These are phyloP conservation scores for Suillus placidus DNA, from an alignment of 768 basidiomycete genomes.

Conservation along the genomic window DNA sequence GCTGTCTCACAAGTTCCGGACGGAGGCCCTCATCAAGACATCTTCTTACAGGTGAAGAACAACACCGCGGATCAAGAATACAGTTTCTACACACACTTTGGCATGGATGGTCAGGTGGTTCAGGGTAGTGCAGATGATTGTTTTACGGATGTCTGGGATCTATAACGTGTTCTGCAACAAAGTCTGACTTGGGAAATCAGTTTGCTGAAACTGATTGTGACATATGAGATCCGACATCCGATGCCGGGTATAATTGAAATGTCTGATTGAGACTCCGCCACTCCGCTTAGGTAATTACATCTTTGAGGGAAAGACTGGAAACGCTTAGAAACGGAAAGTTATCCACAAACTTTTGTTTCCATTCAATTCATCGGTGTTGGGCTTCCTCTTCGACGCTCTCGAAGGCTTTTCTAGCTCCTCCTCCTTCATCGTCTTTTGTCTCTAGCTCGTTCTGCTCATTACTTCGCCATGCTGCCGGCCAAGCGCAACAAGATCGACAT, in stretches of 20 bases:
- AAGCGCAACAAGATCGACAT: slow-evolving; percentile 94
- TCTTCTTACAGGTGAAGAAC: slow-evolving; percentile 9
- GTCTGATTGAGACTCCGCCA: slow-evolving; percentile 26
- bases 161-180: slow-evolving; percentile 10
- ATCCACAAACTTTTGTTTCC: slow-evolving; percentile 6
- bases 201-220: slow-evolving; percentile 22
- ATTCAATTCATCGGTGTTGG: slow-evolving; percentile 4
- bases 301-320: slow-evolving; percentile 14
- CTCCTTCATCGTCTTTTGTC: slow-evolving; percentile 22
- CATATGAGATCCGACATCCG: slow-evolving; percentile 30
- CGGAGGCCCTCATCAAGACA: slow-evolving; percentile 1
- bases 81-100: slow-evolving; percentile 1
- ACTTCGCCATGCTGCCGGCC: slow-evolving; percentile 64
- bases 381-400: slow-evolving; percentile 8
- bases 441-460: slow-evolving; percentile 13
- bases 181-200: slow-evolving; percentile 8
- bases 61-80: slow-evolving; percentile 8
- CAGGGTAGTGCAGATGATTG: not conserved
- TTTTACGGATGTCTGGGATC: slow-evolving; percentile 18
- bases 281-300: slow-evolving; percentile 31
- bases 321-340: slow-evolving; percentile 16
- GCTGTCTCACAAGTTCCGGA: slow-evolving; percentile 8
- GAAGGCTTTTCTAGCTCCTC: slow-evolving; percentile 30
- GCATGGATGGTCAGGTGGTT: slow-evolving; percentile 3
- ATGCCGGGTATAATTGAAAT: slow-evolving; percentile 12